Evolutionary conservation across 139 green algal species (phyloP).

Genomic region (Picochlorum sp.): DNA sequence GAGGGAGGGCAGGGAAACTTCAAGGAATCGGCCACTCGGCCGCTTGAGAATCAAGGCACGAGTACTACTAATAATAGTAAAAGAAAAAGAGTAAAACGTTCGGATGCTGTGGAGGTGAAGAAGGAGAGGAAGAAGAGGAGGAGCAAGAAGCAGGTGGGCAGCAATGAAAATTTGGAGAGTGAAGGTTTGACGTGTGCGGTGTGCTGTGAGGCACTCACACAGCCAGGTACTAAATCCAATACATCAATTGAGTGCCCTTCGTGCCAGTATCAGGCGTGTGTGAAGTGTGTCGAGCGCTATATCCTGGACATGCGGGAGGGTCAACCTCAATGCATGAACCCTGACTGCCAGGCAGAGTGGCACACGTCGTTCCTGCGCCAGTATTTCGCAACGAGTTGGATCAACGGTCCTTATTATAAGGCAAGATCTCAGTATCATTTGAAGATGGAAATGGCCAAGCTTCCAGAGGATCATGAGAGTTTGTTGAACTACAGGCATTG

Average conservation of each 20-base stretch:
- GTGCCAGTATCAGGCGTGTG: background rate
- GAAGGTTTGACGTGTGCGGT: too few species aligned
- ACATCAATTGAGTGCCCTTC: background rate
- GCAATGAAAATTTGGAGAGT: too few species aligned
- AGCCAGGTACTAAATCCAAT: too few species aligned
- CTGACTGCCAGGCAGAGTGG: background rate
- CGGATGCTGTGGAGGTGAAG: too few species aligned
- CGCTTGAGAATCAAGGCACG: too few species aligned
- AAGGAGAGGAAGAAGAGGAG: too few species aligned
- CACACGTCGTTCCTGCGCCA: background rate
- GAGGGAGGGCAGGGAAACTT: too few species aligned
- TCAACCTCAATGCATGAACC: background rate
- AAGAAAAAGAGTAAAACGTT: too few species aligned
- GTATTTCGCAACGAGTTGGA: background rate
- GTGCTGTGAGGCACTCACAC: too few species aligned
- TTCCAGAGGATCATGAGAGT: background rate
- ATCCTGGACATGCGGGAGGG: background rate
- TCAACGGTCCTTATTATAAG: background rate
- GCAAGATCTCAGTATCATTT: background rate
- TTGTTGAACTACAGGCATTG: background rate
- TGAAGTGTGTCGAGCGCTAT: background rate
- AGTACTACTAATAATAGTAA: too few species aligned
- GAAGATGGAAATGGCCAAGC: background rate
- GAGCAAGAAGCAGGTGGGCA: too few species aligned
- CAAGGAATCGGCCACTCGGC: too few species aligned